Evolutionary conservation across 2,329 filamentous ascomycete species (phyloP), one percentile per base, ranked within the genome.

Genomic region (Sporothrix protearum): DNA sequence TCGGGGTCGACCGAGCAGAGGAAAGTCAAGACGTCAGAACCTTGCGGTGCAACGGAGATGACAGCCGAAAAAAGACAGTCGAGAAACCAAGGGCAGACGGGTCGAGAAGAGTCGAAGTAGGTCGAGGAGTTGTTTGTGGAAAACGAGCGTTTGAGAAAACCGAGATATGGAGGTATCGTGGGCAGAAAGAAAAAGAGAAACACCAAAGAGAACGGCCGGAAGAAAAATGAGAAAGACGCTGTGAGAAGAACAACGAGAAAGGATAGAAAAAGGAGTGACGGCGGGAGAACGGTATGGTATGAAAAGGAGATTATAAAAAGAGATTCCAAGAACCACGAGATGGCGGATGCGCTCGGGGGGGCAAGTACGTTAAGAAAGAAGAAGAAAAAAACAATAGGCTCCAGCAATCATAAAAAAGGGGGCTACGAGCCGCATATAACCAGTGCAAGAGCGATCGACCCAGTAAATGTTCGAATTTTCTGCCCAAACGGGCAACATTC

Each of bases 391-490:
- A 30, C 19, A 66, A 22, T 19, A 49, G 39, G 63, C 63, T 49
- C 42, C 39, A 66, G 42, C 42, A 49, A 49, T 66, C 8, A 25
- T 33, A 10, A 51, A 66, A 49, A 67, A 47, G 64, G 64, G 64
- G 28, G 16, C 25, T n/a, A 30, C 59, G 22, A 30, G 42, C 61
- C 61, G 61, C 61, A 51, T 51, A 51, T 67, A 67, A 33, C 25
- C 42, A 33, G 19, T 16, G 22, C 42, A 33, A 53, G 28, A 33
- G 28, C 25, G 63, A 49, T 66, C 42, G 63, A n/a, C 63, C 63
- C 25, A 30, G 63, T 66, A 39, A 63, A 64, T 45, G 45, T 36
- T 64, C 59, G 47, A 64, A 64, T 64, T 66, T 66, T 66, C 63
- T 22, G 63, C 61, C 61, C 61, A 66, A 49, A 66, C 16, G 22